phyloP scores from a whole-genome alignment of 129 eudicot genomes.

The Apium graveolens region DNA sequence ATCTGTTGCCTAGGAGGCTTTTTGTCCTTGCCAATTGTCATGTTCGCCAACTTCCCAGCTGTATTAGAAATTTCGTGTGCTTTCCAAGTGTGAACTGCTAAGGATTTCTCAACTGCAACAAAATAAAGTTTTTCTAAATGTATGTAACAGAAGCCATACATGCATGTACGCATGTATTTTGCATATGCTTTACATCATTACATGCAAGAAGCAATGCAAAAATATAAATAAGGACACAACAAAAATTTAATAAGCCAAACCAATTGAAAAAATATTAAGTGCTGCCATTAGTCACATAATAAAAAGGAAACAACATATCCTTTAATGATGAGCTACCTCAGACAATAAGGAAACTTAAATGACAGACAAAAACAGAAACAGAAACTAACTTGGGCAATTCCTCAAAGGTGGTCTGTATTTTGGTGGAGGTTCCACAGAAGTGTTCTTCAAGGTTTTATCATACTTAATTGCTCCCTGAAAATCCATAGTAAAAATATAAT shows the following conservation, averaged over 20 bases:
- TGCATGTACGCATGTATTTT: not conserved
- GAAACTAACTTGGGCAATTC: constrained; percentile 49
- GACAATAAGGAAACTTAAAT: not conserved
- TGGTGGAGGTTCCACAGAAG: constrained; percentile 39
- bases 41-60: constrained; percentile 58
- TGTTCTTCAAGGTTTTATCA: constrained; percentile 39
- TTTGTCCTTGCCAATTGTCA: constrained; percentile 42
- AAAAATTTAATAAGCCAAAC: not conserved
- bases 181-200: not conserved
- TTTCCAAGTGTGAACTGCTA: constrained; percentile 31
- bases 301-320: not conserved
- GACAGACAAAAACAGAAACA: not conserved
- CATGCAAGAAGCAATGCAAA: not conserved
- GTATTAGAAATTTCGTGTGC: constrained; percentile 44
- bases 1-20: constrained; percentile 32
- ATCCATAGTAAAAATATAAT: not conserved
- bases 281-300: too few species aligned
- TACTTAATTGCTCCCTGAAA: constrained; percentile 44
- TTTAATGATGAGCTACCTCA: not conserved
- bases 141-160: not conserved
- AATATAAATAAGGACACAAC: not conserved
- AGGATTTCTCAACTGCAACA: constrained; percentile 30
- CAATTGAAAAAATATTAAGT: not conserved
- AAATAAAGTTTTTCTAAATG: not conserved
- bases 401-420: constrained; percentile 67